These are phyloP conservation scores for Hypomyces rosellus DNA, from an alignment of 2,329 filamentous ascomycete genomes.

Conservation along the genomic window DNA sequence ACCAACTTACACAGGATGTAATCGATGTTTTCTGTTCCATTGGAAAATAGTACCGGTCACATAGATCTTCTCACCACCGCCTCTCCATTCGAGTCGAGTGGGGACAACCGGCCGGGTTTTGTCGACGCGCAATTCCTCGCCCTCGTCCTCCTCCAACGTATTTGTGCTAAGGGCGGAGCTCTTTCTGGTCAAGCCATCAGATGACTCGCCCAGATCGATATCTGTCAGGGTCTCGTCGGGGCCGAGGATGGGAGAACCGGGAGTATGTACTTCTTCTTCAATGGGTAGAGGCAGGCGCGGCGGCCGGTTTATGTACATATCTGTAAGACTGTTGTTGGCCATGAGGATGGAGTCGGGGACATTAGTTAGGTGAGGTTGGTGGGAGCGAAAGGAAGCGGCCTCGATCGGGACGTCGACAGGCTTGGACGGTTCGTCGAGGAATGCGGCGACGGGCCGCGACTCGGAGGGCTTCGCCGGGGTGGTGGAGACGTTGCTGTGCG, in stretches of 20 bases:
- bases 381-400: slow-evolving; percentile 29
- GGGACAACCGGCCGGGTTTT: slow-evolving; percentile 74
- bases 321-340: slow-evolving; percentile 53
- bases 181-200: slow-evolving; percentile 45
- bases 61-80: slow-evolving; percentile 81
- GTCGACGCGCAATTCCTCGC: slow-evolving; percentile 69
- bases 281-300: slow-evolving; percentile 89
- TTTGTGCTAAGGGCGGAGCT: slow-evolving; percentile 55
- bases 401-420: slow-evolving; percentile 52
- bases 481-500: slow-evolving; percentile 32
- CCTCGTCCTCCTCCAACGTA: slow-evolving; percentile 69
- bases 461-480: slow-evolving; percentile 22
- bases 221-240: slow-evolving; percentile 55
- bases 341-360: slow-evolving; percentile 38
- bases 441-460: slow-evolving; percentile 17
- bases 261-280: slow-evolving; percentile 82
- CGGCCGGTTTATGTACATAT: slow-evolving; percentile 63
- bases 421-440: slow-evolving; percentile 40
- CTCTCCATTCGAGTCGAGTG: slow-evolving; percentile 78
- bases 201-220: slow-evolving; percentile 44
- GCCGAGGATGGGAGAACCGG: slow-evolving; percentile 81
- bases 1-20: slow-evolving; percentile 72
- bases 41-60: slow-evolving; percentile 96
- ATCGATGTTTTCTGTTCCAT: slow-evolving; percentile 89
- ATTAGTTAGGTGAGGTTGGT: slow-evolving; percentile 25